Evolutionary conservation across 73 alveolate genomes (phyloP).

Genomic region (Paramecium tetraurelia): DNA sequence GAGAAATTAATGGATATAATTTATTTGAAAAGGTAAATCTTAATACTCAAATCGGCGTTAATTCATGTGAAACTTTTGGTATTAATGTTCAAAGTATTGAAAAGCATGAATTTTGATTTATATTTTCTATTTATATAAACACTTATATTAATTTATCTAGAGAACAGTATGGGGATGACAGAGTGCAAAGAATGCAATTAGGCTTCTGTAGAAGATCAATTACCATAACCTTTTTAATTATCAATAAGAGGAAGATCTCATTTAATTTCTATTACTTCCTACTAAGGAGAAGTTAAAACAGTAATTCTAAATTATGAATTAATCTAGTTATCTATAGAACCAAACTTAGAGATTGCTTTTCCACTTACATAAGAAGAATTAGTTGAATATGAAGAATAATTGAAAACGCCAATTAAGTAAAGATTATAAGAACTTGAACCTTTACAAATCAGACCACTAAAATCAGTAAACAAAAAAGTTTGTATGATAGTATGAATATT

Average conservation of each 20-base stretch:
- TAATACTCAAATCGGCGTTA: background rate
- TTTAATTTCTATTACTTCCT: background rate
- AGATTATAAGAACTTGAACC: background rate
- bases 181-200: background rate
- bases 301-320: background rate
- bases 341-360: background rate
- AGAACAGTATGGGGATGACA: background rate
- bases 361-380: conserved; percentile 5
- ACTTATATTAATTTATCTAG: background rate
- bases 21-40: background rate
- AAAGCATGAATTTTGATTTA: background rate
- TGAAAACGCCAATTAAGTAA: background rate
- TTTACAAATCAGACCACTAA: background rate
- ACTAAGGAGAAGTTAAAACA: background rate
- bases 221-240: background rate
- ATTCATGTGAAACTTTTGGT: background rate
- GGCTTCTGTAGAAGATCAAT: background rate
- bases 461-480: background rate
- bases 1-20: background rate
- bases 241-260: background rate
- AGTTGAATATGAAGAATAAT: background rate
- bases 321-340: background rate
- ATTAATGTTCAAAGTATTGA: background rate
- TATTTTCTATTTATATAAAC: background rate
- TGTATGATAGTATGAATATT: background rate